Conservation (phyloP, 345 rosid species). For the Citrus cavaleriei region DNA sequence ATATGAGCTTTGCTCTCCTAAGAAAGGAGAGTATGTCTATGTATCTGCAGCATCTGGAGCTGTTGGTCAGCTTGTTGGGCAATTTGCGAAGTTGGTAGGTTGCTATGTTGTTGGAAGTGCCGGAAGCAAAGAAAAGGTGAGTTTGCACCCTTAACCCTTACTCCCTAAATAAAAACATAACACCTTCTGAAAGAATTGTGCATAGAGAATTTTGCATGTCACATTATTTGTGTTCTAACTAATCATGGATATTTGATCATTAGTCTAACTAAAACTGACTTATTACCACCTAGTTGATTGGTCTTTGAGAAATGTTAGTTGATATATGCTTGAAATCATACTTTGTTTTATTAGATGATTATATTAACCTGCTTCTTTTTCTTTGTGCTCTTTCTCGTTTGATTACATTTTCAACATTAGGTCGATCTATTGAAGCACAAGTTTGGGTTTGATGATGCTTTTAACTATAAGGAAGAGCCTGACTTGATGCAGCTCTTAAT, state of each 20-base stretch:
- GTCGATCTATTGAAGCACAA: slow-evolving; percentile 59
- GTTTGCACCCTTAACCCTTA: neutral
- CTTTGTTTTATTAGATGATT: neutral
- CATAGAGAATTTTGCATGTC: too few species aligned
- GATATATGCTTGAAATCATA: neutral
- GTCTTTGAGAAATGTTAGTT: neutral
- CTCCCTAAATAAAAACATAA: neutral
- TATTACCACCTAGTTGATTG: neutral
- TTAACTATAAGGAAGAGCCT: slow-evolving; percentile 71
- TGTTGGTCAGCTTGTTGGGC: slow-evolving; percentile 72
- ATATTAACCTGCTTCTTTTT: neutral
- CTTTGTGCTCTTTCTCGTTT: too few species aligned
- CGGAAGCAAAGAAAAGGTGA: slow-evolving; percentile 8
- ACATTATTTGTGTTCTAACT: neutral
- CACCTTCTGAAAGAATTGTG: neutral
- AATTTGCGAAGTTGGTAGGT: slow-evolving; percentile 51
- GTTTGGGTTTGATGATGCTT: slow-evolving; percentile 71
- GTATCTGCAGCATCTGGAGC: slow-evolving; percentile 74
- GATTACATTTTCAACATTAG: slow-evolving; percentile 14
- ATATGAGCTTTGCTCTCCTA: slow-evolving; percentile 46
- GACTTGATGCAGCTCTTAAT: slow-evolving; percentile 50
- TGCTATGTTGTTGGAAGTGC: slow-evolving; percentile 73
- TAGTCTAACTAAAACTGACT: accelerated
- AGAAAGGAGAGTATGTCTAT: slow-evolving; percentile 55
- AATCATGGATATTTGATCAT: neutral